A percentile compares a stretch with the other conserved stretches of the same genome.
These are phyloP conservation scores for Capsella rubella DNA, from an alignment of 441 rosid species.

Conservation along the genomic window DNA sequence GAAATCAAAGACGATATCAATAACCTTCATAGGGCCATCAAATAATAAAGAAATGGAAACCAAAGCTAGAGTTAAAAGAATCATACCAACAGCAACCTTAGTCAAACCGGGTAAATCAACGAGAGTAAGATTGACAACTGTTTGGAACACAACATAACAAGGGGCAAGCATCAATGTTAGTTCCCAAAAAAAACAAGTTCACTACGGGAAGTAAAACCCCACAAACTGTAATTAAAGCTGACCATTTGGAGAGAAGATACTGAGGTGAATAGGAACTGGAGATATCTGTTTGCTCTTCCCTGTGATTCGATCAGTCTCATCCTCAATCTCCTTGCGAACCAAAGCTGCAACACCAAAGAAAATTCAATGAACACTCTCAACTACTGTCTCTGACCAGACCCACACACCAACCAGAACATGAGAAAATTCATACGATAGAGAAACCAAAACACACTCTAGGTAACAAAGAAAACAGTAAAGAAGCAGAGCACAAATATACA, in stretches of 20 bases:
- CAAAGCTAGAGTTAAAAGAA: not conserved
- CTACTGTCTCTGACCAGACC: not conserved
- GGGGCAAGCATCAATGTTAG: slow-evolving; percentile 15
- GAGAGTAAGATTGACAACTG: slow-evolving; percentile 92
- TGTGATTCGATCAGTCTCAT: slow-evolving; percentile 84
- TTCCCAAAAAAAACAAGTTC: not conserved
- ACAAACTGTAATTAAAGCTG: slow-evolving; percentile 18
- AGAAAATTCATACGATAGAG: not conserved
- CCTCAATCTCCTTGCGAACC: slow-evolving; percentile 83
- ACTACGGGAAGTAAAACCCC: not conserved
- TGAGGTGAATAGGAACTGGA: slow-evolving; percentile 82
- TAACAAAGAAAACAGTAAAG: slow-evolving; percentile 1
- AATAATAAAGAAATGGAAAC: slow-evolving; percentile 3
- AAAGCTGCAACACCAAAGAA: slow-evolving; percentile 53
- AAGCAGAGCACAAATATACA: slow-evolving; percentile 8
- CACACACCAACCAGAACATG: no score
- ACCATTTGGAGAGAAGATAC: slow-evolving; percentile 85
- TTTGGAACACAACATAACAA: slow-evolving; percentile 29
- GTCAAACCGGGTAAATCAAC: slow-evolving; percentile 90
- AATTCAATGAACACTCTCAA: not conserved
- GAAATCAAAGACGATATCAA: slow-evolving; percentile 26
- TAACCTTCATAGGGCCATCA: not conserved
- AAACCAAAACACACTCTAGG: not conserved
- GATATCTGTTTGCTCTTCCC: slow-evolving; percentile 83
- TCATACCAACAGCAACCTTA: slow-evolving; percentile 82